Evolutionary conservation across 2,329 filamentous ascomycete species (phyloP).

Genomic region (Gliomastix tumulicola): DNA sequence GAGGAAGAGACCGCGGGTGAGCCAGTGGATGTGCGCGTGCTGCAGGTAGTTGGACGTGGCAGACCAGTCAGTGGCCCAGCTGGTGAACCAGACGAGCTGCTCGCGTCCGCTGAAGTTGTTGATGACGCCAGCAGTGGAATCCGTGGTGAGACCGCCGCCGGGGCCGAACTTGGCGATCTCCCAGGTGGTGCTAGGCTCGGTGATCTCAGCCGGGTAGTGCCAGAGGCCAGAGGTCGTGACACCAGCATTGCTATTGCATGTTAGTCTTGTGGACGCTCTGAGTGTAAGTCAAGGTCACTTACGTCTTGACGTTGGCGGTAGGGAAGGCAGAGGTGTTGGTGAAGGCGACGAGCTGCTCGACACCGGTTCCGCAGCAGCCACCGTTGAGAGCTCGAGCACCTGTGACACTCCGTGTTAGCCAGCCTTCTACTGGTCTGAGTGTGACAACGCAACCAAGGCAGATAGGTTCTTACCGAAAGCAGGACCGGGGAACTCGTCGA

Average conservation of each 20-base stretch:
- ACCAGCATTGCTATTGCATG: constrained; percentile 23
- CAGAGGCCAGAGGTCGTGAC: constrained; percentile 45
- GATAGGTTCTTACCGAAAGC: constrained; percentile 33
- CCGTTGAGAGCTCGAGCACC: constrained; percentile 15
- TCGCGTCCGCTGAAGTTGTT: constrained; percentile 49
- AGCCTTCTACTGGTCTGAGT: not conserved
- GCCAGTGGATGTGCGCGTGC: constrained; percentile 56
- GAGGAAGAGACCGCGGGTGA: constrained; percentile 50
- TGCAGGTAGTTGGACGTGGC: constrained; percentile 50
- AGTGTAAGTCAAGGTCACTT: constrained; percentile 3
- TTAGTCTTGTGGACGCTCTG: constrained; percentile 1
- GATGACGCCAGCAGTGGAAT: constrained; percentile 49
- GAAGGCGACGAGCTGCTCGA: constrained; percentile 45
- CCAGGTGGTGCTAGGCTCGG: constrained; percentile 43
- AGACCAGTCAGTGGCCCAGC: constrained; percentile 35
- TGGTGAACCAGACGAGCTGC: constrained; percentile 56
- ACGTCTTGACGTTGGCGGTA: constrained; percentile 44
- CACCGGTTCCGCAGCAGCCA: constrained; percentile 35
- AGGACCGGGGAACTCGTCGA: constrained; percentile 47
- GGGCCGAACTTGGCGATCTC: constrained; percentile 45
- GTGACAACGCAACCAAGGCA: constrained; percentile 14
- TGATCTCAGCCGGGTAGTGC: constrained; percentile 52
- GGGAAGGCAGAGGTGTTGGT: constrained; percentile 46
- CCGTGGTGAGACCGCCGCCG: constrained; percentile 26
- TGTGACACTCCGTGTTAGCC: not conserved